phyloP scores from a whole-genome alignment of 768 basidiomycete species.

The Pilatotrama ljubarskyi region DNA sequence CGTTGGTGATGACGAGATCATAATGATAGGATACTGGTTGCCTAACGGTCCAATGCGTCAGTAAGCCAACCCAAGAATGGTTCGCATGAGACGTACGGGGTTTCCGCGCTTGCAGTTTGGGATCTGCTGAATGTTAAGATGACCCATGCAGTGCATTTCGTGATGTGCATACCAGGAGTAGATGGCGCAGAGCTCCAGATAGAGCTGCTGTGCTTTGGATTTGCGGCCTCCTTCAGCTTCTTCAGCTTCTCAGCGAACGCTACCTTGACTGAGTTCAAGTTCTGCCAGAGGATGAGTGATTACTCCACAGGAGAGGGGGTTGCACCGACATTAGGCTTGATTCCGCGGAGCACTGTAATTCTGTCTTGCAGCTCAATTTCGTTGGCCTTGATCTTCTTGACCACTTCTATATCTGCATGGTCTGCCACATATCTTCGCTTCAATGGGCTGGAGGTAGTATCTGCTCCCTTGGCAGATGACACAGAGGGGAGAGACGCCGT shows the following conservation, averaged over 20 bases:
- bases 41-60: conserved; percentile 40
- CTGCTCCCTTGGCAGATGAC: conserved; percentile 28
- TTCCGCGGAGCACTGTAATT: conserved; percentile 80
- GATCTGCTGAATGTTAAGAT: conserved; percentile 35
- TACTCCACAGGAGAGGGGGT: background rate
- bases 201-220: conserved; percentile 34
- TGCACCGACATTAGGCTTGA: conserved; percentile 74
- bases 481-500: conserved; percentile 19
- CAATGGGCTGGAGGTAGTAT: conserved; percentile 41
- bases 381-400: conserved; percentile 77
- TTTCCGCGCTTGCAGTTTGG: conserved; percentile 68
- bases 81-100: conserved; percentile 43
- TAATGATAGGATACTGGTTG: conserved; percentile 89
- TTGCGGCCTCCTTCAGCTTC: conserved; percentile 64
- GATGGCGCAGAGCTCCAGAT: conserved; percentile 44
- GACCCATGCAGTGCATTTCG: background rate
- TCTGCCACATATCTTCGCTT: conserved; percentile 85
- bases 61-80: background rate
- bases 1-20: conserved; percentile 95
- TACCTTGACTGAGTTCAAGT: conserved; percentile 70
- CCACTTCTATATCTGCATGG: conserved; percentile 73
- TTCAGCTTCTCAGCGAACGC: conserved; percentile 78
- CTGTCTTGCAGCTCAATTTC: conserved; percentile 83
- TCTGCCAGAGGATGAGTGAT: conserved; percentile 44
- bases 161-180: conserved; percentile 37